phyloP scores from a whole-genome alignment of 208 protist genomes.

The Lotmaria passim region DNA sequence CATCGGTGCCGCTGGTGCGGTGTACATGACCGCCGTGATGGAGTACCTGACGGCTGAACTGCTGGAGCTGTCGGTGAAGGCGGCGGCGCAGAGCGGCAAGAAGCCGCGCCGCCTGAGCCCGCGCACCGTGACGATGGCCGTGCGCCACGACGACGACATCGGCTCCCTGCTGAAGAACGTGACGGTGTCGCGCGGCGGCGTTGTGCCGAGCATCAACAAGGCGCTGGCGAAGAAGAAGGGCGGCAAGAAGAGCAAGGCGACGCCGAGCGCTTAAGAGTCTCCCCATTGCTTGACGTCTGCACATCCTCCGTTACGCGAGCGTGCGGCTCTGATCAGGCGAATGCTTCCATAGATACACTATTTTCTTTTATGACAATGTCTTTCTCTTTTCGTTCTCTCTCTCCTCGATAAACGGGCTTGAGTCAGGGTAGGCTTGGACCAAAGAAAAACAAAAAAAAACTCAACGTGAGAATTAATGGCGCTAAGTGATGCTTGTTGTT shows the following conservation, averaged over 20 bases:
- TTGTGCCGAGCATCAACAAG: conserved; percentile 78
- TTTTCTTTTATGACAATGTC: conserved; percentile 16
- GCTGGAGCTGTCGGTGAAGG: too few species aligned
- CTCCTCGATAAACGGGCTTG: conserved; percentile 15
- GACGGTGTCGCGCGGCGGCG: too few species aligned
- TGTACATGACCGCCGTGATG: too few species aligned
- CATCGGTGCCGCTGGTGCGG: too few species aligned
- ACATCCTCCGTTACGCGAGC: conserved; percentile 2
- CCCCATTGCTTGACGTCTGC: background rate
- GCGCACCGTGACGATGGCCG: too few species aligned
- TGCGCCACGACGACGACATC: too few species aligned
- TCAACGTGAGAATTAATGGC: too few species aligned
- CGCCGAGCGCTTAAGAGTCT: conserved; percentile 35
- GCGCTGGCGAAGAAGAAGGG: conserved; percentile 82
- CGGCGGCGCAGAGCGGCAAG: too few species aligned
- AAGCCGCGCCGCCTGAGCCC: too few species aligned
- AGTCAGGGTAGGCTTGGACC: conserved; percentile 23
- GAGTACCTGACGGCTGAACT: conserved; percentile 5
- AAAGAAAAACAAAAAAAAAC: background rate
- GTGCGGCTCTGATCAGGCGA: conserved; percentile 8
- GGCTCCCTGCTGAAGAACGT: too few species aligned
- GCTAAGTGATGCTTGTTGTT: too few species aligned
- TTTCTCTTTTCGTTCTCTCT: conserved; percentile 15
- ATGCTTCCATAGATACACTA: conserved; percentile 31
- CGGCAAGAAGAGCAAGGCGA: conserved; percentile 49